These are phyloP conservation scores for Niebla homalea DNA, from an alignment of 495 filamentous ascomycete species.

Conservation along the genomic window DNA sequence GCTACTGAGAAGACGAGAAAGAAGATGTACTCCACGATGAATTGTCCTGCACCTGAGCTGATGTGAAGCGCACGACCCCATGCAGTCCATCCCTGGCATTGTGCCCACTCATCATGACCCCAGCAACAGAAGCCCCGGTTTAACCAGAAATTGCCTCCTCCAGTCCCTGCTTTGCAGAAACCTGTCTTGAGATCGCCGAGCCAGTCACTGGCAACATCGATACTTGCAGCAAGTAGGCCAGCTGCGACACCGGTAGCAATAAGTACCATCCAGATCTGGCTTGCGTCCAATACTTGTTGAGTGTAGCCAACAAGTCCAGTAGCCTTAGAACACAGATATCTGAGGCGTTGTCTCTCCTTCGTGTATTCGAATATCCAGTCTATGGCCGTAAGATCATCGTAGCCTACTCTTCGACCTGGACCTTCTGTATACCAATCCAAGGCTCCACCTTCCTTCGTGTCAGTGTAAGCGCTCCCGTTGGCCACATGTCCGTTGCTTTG, in stretches of 20 bases:
- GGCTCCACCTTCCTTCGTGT: constrained; percentile 50
- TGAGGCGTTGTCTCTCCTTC: constrained; percentile 80
- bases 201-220: constrained; percentile 92
- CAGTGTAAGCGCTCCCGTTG: constrained; percentile 20
- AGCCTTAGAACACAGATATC: constrained; percentile 55
- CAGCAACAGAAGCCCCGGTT: constrained; percentile 86
- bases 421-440: constrained; percentile 87
- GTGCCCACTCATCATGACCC: constrained; percentile 65
- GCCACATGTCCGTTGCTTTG: constrained; percentile 26
- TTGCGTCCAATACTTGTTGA: constrained; percentile 60
- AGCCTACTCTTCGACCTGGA: constrained; percentile 79
- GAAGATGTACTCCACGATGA: constrained; percentile 73
- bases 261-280: constrained; percentile 83
- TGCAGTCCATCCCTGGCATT: constrained; percentile 72
- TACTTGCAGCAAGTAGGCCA: constrained; percentile 71
- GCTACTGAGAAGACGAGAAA: constrained; percentile 71
- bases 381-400: constrained; percentile 94
- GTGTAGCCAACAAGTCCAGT: constrained; percentile 61
- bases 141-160: constrained; percentile 77
- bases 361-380: constrained; percentile 99
- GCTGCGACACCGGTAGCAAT: constrained; percentile 67
- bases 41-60: constrained; percentile 50
- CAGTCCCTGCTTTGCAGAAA: constrained; percentile 59
- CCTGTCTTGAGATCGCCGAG: constrained; percentile 88
- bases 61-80: constrained; percentile 68